phyloP scores from a whole-genome alignment of 2,329 filamentous ascomycete genomes.

The Coniochaeta prunicola region DNA sequence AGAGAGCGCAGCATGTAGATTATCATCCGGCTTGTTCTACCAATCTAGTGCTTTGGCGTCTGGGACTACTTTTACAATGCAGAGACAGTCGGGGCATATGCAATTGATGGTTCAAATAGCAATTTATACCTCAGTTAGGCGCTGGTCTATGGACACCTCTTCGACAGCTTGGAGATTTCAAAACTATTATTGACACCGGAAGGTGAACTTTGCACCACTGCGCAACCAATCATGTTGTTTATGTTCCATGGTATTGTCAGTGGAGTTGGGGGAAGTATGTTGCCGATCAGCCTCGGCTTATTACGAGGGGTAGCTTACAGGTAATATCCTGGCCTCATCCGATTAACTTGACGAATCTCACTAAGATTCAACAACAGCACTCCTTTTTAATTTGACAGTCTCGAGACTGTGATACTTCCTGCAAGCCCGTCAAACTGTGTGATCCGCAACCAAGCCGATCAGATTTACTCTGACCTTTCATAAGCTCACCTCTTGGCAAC shows the following conservation, averaged over 20 bases:
- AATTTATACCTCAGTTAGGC: background rate
- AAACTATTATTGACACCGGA: background rate
- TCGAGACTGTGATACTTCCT: no score
- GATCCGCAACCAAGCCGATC: no score
- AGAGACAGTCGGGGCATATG: conserved; percentile 2
- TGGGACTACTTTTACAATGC: background rate
- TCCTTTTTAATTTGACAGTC: no score
- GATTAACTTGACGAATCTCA: background rate
- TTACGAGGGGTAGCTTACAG: background rate
- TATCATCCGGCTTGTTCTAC: background rate
- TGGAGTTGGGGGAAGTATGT: background rate
- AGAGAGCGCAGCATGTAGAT: background rate
- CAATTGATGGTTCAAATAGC: conserved; percentile 1
- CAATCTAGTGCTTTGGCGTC: background rate
- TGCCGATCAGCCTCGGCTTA: conserved; percentile 1
- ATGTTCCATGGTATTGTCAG: background rate
- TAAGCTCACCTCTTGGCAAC: no score
- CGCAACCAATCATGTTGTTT: background rate
- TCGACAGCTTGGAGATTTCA: no score
- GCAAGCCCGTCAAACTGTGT: no score
- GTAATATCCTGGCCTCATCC: background rate
- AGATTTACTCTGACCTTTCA: no score
- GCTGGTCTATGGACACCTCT: no score
- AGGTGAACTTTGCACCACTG: background rate
- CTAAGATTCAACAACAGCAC: background rate